These are phyloP conservation scores for Thraustochytrium sp. DNA, from an alignment of 352 stramenopile species.

Conservation along the genomic window DNA sequence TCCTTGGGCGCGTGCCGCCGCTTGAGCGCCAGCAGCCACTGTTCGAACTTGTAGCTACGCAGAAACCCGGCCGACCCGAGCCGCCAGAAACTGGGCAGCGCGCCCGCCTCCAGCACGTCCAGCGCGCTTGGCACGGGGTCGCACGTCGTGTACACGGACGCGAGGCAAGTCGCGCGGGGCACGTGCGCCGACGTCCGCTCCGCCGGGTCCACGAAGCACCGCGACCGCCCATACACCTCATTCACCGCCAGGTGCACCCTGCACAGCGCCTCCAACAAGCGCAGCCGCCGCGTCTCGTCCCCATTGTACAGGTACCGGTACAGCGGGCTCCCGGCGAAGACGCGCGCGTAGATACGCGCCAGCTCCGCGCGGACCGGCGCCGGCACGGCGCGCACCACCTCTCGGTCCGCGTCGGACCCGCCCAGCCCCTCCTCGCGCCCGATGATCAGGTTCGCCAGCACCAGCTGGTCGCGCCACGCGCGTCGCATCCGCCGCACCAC, in stretches of 20 bases:
- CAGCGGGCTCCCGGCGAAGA: background rate
- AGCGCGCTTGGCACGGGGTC: background rate
- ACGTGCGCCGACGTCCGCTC: background rate
- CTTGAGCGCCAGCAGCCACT: slow-evolving; percentile 12
- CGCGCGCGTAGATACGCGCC: background rate
- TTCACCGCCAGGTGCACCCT: background rate
- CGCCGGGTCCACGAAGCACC: background rate
- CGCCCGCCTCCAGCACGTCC: slow-evolving; percentile 2
- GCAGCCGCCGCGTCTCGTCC: background rate
- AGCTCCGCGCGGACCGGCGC: background rate
- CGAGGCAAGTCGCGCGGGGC: background rate
- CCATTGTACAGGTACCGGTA: background rate
- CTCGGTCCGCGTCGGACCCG: background rate
- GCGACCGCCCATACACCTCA: background rate
- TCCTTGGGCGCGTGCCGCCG: background rate
- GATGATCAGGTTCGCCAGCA: slow-evolving; percentile 15
- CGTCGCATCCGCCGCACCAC: background rate
- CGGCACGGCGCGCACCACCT: background rate
- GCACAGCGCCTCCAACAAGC: slow-evolving; percentile 27
- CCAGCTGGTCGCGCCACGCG: background rate
- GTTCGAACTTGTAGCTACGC: slow-evolving; percentile 24
- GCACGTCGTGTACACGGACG: background rate
- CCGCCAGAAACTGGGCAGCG: background rate
- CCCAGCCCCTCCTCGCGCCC: background rate
- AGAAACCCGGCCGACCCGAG: background rate